Conservation (phyloP, 345 rosid species). For the Salix suchowensis region DNA sequence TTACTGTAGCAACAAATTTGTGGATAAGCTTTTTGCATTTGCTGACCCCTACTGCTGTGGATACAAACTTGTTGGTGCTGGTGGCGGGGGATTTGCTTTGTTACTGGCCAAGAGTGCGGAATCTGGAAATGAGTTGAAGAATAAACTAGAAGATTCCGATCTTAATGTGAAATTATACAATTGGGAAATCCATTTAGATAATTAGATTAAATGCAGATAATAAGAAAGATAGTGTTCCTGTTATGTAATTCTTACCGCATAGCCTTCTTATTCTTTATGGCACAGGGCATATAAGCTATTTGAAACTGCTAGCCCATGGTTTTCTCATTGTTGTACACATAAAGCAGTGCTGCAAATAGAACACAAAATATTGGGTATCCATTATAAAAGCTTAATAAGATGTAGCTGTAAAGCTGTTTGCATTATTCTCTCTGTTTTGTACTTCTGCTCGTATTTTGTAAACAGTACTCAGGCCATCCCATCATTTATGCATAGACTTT, state of each 20-base stretch:
- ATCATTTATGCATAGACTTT: too few relatives aligned
- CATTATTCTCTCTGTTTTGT: neutral
- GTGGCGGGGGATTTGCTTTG: slow-evolving; percentile 91
- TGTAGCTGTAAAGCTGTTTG: neutral
- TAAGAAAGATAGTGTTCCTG: neutral
- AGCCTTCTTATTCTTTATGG: neutral
- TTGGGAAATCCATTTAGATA: slow-evolving; percentile 46
- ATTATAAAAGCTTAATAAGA: neutral
- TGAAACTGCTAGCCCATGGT: neutral
- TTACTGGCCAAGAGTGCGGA: slow-evolving; percentile 57
- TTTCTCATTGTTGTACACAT: neutral
- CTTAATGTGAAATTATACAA: slow-evolving; percentile 56
- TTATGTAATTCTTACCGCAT: neutral
- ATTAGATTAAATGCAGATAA: neutral
- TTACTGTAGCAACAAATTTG: slow-evolving; percentile 82
- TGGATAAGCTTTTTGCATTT: slow-evolving; percentile 61
- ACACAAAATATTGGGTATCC: neutral
- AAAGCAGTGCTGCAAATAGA: neutral
- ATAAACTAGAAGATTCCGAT: slow-evolving; percentile 41
- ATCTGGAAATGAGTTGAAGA: slow-evolving; percentile 46
- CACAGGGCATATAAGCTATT: neutral
- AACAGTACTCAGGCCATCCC: too few relatives aligned
- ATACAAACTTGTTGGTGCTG: slow-evolving; percentile 95
- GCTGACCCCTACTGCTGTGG: slow-evolving; percentile 78
- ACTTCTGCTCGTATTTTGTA: too few relatives aligned